A percentile compares a stretch with the other conserved stretches of the same genome.
phyloP scores from a whole-genome alignment of 768 basidiomycete species.

The Royoungia palumana region DNA sequence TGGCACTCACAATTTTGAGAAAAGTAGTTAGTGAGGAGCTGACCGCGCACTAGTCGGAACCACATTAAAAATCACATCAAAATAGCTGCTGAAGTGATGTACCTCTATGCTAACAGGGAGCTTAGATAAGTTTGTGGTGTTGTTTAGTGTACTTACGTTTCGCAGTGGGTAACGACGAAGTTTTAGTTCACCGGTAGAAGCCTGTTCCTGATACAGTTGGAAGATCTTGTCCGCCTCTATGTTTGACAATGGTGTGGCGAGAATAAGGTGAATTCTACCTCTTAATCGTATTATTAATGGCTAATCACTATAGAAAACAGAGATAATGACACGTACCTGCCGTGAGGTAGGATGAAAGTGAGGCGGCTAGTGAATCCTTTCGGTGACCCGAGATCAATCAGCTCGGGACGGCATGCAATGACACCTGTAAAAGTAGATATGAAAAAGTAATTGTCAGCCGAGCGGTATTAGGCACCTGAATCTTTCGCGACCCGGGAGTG shows the following conservation, averaged over 20 bases:
- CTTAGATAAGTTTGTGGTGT: conserved; percentile 9
- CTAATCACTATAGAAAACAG: not conserved
- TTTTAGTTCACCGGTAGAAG: conserved; percentile 47
- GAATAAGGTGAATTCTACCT: conserved; percentile 60
- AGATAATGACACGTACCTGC: conserved; percentile 34
- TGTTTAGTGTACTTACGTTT: conserved; percentile 39
- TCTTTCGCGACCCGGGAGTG: conserved; percentile 30
- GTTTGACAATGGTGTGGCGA: conserved; percentile 38
- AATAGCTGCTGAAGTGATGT: conserved; percentile 5
- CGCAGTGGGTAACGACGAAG: conserved; percentile 74
- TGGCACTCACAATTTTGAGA: conserved; percentile 70
- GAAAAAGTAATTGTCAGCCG: not conserved
- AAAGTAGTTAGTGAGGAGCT: conserved; percentile 75
- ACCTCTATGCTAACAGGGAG: conserved; percentile 71
- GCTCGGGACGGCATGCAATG: conserved; percentile 12
- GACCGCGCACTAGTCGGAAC: conserved; percentile 54
- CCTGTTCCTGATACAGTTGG: conserved; percentile 63
- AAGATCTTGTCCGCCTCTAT: conserved; percentile 55
- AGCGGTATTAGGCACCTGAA: conserved; percentile 20
- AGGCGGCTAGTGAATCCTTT: conserved; percentile 33
- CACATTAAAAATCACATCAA: conserved; percentile 4
- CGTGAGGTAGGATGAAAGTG: conserved; percentile 49
- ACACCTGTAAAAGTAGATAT: conserved; percentile 17
- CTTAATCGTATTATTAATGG: conserved; percentile 23
- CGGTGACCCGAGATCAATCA: conserved; percentile 16